phyloP scores from a whole-genome alignment of 805 yeast genomes.

The Helenozyma rhizophorensis region DNA sequence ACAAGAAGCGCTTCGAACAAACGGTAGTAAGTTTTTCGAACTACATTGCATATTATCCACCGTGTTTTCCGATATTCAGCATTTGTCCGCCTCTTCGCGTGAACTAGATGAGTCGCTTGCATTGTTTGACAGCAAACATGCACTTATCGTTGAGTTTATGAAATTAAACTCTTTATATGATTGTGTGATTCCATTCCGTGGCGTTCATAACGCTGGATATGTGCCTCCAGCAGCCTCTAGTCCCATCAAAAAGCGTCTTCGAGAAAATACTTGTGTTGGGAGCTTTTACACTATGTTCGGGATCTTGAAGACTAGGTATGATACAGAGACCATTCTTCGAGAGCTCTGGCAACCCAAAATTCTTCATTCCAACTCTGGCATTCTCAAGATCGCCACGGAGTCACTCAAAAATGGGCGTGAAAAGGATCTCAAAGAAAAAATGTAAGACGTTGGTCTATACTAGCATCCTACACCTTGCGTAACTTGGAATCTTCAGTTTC shows the following conservation, averaged over 20 bases:
- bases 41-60: slow-evolving; percentile 21
- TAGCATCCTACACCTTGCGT: neutral
- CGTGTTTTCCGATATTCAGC: slow-evolving; percentile 25
- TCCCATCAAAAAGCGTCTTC: too few species aligned
- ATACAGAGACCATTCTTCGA: slow-evolving; percentile 19
- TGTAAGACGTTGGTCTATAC: neutral
- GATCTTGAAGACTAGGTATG: slow-evolving; percentile 25
- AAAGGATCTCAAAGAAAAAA: slow-evolving; percentile 2
- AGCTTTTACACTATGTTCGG: slow-evolving; percentile 39
- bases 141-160: slow-evolving; percentile 28
- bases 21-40: slow-evolving; percentile 23
- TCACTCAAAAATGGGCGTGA: neutral
- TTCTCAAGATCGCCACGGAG: slow-evolving; percentile 19
- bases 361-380: slow-evolving; percentile 20
- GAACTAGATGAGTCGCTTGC: slow-evolving; percentile 25
- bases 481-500: neutral
- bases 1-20: slow-evolving; percentile 18
- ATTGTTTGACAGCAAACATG: slow-evolving; percentile 16
- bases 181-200: slow-evolving; percentile 28
- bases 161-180: slow-evolving; percentile 22
- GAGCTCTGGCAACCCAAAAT: slow-evolving; percentile 13
- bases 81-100: slow-evolving; percentile 24
- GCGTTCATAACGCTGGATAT: slow-evolving; percentile 23
- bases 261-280: slow-evolving; percentile 27
- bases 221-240: too few species aligned